Percentiles rank a stretch among this genome's conserved stretches.
phyloP scores from a whole-genome alignment of 2,329 filamentous ascomycete genomes.

The Lachnellula hyalina region DNA sequence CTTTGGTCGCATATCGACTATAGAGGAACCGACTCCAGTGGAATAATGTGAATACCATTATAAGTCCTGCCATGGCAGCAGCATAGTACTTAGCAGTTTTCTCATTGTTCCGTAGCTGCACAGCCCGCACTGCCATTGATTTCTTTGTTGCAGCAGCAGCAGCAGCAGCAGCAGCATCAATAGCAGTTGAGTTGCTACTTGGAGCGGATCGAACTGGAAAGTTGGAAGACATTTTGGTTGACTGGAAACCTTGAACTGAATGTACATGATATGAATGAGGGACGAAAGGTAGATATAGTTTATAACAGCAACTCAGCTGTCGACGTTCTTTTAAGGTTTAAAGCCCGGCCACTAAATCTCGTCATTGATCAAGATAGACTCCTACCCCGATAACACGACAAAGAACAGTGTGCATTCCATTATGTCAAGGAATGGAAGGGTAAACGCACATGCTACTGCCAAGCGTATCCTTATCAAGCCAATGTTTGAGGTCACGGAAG shows the following conservation, averaged over 20 bases:
- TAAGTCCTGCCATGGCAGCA: slow-evolving; percentile 17
- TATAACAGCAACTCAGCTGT: not conserved
- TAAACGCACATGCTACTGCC: not conserved
- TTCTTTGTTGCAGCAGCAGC: slow-evolving; percentile 10
- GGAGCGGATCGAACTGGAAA: not conserved
- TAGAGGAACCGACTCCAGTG: slow-evolving; percentile 21
- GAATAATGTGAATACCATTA: slow-evolving; percentile 18
- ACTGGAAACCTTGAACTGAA: not conserved
- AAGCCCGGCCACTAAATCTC: not conserved
- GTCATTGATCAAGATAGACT: not conserved
- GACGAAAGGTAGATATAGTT: not conserved
- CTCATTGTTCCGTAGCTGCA: slow-evolving; percentile 9
- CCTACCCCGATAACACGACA: not conserved
- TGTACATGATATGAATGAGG: not conserved
- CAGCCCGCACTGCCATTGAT: not conserved
- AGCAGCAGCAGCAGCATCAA: slow-evolving; percentile 10
- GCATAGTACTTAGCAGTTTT: slow-evolving; percentile 18
- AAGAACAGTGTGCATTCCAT: not conserved
- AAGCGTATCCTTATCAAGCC: not conserved
- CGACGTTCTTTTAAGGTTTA: not conserved
- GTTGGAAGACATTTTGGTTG: slow-evolving; percentile 6
- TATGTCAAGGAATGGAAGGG: not conserved
- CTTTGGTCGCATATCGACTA: slow-evolving; percentile 14
- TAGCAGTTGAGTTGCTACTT: slow-evolving; percentile 10
- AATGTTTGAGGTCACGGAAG: not conserved